Percentiles rank a stretch among this genome's conserved stretches.
phyloP scores from a whole-genome alignment of 495 filamentous ascomycete species.

The Physcia stellaris region DNA sequence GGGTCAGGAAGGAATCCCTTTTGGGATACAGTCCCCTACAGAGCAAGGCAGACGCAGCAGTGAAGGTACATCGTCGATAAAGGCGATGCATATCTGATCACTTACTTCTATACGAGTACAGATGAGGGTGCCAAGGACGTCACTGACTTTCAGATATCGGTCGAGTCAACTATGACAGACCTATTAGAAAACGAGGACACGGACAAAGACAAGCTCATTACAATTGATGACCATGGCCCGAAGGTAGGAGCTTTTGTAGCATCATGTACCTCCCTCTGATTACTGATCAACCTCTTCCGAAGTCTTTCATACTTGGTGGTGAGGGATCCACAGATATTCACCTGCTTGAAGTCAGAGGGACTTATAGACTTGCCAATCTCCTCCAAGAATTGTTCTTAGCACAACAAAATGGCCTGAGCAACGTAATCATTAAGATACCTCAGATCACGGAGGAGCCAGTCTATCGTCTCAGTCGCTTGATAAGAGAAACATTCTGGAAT shows the following conservation, averaged over 20 bases:
- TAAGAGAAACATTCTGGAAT: conserved; percentile 80
- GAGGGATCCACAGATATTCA: conserved; percentile 76
- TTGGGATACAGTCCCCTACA: background rate
- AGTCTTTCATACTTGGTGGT: conserved; percentile 71
- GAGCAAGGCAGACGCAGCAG: background rate
- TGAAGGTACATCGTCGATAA: background rate
- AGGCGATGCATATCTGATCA: background rate
- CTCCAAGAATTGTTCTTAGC: conserved; percentile 87
- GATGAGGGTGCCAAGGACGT: background rate
- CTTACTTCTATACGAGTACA: background rate
- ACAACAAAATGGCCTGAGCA: conserved; percentile 67
- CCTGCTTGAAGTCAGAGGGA: conserved; percentile 67
- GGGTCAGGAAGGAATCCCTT: too few relatives aligned
- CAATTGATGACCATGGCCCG: conserved; percentile 85
- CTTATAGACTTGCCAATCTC: conserved; percentile 90
- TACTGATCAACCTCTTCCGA: conserved; percentile 4
- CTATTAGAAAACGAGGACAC: conserved; percentile 76
- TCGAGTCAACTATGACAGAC: conserved; percentile 57
- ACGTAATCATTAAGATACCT: conserved; percentile 75
- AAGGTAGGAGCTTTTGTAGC: conserved; percentile 46
- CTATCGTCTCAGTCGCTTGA: conserved; percentile 67
- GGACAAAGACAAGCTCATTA: conserved; percentile 86
- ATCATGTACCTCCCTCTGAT: background rate
- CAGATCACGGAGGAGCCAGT: conserved; percentile 88
- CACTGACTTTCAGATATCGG: conserved; percentile 21